phyloP scores from a whole-genome alignment of 257 asterid genomes.

The Solanum habrochaites region DNA sequence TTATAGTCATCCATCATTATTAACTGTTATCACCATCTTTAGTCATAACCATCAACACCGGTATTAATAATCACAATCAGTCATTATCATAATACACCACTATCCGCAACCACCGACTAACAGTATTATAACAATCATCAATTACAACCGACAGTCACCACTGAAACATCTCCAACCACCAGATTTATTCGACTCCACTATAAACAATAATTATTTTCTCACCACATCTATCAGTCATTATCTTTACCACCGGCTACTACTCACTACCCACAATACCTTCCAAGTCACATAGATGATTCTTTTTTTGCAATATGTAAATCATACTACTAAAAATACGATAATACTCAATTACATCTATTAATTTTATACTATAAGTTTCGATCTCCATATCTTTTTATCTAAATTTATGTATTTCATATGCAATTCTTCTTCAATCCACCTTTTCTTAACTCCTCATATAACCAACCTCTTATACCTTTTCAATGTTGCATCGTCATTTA shows the following conservation, averaged over 20 bases:
- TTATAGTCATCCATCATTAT: too few relatives aligned
- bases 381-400: fast-evolving
- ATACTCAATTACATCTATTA: fast-evolving
- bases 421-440: background rate
- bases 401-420: fast-evolving
- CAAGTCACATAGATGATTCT: background rate
- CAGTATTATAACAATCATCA: too few relatives aligned
- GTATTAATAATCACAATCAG: too few relatives aligned
- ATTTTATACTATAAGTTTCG: fast-evolving
- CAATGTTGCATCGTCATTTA: background rate
- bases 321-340: background rate
- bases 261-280: background rate
- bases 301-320: background rate
- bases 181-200: too few relatives aligned
- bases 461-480: background rate
- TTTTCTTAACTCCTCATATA: background rate
- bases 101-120: too few relatives aligned
- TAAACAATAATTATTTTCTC: too few relatives aligned
- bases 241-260: background rate
- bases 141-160: too few relatives aligned
- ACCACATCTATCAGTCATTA: too few relatives aligned
- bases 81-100: too few relatives aligned
- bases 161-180: too few relatives aligned
- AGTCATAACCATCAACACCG: too few relatives aligned
- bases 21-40: too few relatives aligned